Conservation (phyloP, 805 yeast genomes). For the Metschnikowia baotianmanensis region DNA sequence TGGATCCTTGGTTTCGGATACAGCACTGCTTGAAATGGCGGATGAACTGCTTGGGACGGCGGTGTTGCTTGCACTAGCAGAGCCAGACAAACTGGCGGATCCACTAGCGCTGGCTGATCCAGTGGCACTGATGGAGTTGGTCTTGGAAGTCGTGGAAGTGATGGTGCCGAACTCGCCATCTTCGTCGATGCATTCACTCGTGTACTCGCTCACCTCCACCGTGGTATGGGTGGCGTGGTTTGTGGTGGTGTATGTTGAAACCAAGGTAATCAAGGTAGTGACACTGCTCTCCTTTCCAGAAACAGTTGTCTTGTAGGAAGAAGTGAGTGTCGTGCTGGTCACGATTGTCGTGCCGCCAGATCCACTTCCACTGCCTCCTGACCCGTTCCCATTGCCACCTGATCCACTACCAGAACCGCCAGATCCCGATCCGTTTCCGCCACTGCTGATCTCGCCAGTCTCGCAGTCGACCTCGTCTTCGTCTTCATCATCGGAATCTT, state of each 20-base stretch:
- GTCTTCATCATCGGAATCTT: slow-evolving; percentile 17
- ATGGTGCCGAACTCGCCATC: slow-evolving; percentile 11
- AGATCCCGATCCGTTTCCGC: slow-evolving; percentile 1
- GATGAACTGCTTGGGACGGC: no score
- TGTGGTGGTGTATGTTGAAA: slow-evolving; percentile 13
- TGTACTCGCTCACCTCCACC: slow-evolving; percentile 11
- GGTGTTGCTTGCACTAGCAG: no score
- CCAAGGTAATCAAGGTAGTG: slow-evolving; percentile 10
- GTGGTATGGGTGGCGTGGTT: slow-evolving; percentile 3
- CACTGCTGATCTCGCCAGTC: slow-evolving; percentile 1
- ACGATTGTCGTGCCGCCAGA: slow-evolving; percentile 8
- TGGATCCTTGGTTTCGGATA: no score
- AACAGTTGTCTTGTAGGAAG: slow-evolving; percentile 15
- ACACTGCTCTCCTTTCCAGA: slow-evolving; percentile 13
- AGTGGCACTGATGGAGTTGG: background rate
- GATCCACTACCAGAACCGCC: background rate
- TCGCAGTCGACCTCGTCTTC: slow-evolving; percentile 12
- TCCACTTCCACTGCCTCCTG: background rate
- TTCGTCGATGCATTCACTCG: slow-evolving; percentile 16
- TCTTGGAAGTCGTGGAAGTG: no score
- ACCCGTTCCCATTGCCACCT: background rate
- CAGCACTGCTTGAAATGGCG: no score
- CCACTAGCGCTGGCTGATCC: no score
- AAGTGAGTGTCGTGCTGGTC: slow-evolving; percentile 13
- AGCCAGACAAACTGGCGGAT: no score